Evolutionary conservation across 768 basidiomycete genomes (phyloP).

Genomic region (Collybiopsis luxurians): DNA sequence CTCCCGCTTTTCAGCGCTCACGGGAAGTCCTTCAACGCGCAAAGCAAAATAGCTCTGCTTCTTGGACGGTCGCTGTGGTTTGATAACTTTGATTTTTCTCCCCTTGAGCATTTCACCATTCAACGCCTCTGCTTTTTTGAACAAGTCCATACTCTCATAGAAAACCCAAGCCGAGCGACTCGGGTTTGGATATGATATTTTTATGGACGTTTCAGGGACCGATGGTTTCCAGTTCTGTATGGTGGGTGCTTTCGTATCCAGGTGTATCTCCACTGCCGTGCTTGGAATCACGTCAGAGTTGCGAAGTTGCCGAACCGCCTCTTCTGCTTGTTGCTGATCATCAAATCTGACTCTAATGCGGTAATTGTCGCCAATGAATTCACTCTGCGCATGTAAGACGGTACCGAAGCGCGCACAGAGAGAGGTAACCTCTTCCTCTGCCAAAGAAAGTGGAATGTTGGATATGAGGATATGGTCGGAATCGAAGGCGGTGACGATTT

Average conservation of each 20-base stretch:
- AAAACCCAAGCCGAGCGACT: constrained; percentile 42
- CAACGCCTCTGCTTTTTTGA: constrained; percentile 39
- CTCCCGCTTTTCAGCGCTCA: constrained; percentile 25
- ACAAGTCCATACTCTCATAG: constrained; percentile 39
- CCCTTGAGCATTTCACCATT: constrained; percentile 36
- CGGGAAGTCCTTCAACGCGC: constrained; percentile 42
- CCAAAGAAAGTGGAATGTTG: constrained; percentile 2
- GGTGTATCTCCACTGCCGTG: constrained; percentile 3
- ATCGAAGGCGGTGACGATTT: constrained; percentile 10
- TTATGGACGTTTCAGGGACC: constrained; percentile 26
- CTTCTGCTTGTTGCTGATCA: not conserved
- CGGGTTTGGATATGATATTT: constrained; percentile 45
- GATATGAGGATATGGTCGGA: constrained; percentile 2
- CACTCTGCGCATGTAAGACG: not conserved
- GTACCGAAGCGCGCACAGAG: constrained; percentile 5
- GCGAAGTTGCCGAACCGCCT: not conserved
- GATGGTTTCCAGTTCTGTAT: not conserved
- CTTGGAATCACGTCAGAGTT: not conserved
- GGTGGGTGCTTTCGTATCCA: constrained; percentile 9
- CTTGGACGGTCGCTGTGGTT: constrained; percentile 20
- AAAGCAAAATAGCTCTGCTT: constrained; percentile 38
- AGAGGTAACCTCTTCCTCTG: not conserved
- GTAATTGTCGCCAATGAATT: not conserved
- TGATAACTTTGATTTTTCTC: constrained; percentile 34
- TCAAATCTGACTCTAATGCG: not conserved